phyloP scores from a whole-genome alignment of 2,329 filamentous ascomycete species.

The Scytalidium lignicola region DNA sequence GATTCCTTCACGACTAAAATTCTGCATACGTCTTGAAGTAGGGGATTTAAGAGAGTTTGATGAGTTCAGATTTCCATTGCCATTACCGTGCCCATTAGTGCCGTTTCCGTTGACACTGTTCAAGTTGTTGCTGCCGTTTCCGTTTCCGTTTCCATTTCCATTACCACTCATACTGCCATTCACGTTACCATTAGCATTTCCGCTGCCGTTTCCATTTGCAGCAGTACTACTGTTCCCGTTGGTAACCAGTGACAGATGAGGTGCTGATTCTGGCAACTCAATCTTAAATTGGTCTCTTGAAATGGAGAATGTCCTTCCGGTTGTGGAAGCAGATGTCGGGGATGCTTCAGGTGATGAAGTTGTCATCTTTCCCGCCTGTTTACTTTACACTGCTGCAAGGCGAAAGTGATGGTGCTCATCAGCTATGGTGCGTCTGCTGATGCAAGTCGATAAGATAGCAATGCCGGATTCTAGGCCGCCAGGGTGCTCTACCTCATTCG shows the following conservation, averaged over 20 bases:
- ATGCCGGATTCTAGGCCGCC: not conserved
- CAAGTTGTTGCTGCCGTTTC: constrained; percentile 1
- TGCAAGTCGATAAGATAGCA: not conserved
- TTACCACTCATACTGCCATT: not conserved
- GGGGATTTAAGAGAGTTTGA: constrained; percentile 45
- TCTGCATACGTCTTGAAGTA: constrained; percentile 38
- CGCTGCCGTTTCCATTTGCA: constrained; percentile 8
- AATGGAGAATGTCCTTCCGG: constrained; percentile 23
- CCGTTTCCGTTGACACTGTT: not conserved
- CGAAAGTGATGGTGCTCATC: not conserved
- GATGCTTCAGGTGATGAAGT: constrained; percentile 25
- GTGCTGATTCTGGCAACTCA: constrained; percentile 18
- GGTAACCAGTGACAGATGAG: constrained; percentile 19
- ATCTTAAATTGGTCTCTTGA: constrained; percentile 25
- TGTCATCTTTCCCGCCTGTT: constrained; percentile 20
- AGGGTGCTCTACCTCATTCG: constrained; percentile 8
- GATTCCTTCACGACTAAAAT: constrained; percentile 51
- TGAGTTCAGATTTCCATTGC: constrained; percentile 16
- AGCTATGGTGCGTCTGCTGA: not conserved
- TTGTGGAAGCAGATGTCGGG: constrained; percentile 19
- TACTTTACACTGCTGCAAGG: constrained; percentile 4
- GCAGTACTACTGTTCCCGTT: constrained; percentile 13
- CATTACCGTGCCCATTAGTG: constrained; percentile 11
- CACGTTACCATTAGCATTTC: constrained; percentile 10
- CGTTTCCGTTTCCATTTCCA: not conserved